phyloP scores from a whole-genome alignment of 495 filamentous ascomycete species.

The Achaetomiella virescens region DNA sequence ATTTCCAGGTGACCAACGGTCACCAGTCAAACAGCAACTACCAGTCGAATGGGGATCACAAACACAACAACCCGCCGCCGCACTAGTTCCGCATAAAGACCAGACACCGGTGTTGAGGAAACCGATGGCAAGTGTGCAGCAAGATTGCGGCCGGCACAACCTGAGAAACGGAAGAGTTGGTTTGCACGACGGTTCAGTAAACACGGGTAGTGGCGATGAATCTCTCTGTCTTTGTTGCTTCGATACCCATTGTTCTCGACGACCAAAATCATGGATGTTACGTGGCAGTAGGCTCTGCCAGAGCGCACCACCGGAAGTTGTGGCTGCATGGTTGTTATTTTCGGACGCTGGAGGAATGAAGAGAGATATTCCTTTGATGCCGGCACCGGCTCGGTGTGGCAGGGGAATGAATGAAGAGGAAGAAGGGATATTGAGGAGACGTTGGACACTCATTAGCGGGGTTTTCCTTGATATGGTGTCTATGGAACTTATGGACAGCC shows the following conservation, averaged over 20 bases:
- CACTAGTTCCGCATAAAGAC: slow-evolving; percentile 38
- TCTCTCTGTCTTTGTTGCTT: neutral
- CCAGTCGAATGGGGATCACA: neutral
- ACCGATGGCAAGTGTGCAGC: slow-evolving; percentile 19
- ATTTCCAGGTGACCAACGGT: slow-evolving; percentile 1
- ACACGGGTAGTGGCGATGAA: slow-evolving; percentile 28
- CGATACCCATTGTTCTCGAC: slow-evolving; percentile 11
- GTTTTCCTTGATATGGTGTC: neutral
- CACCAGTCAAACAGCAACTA: neutral
- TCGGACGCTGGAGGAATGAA: neutral
- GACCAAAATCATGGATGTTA: neutral
- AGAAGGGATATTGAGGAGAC: neutral
- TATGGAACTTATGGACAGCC: neutral
- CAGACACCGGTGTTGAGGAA: slow-evolving; percentile 28
- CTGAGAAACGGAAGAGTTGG: slow-evolving; percentile 83
- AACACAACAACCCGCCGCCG: slow-evolving; percentile 23
- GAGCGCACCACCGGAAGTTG: neutral
- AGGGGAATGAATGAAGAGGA: too few species aligned
- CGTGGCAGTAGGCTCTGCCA: neutral
- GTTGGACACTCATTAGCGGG: slow-evolving; percentile 9
- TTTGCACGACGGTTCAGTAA: slow-evolving; percentile 78
- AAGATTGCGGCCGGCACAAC: slow-evolving; percentile 31
- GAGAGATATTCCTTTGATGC: too few species aligned
- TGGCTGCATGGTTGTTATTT: neutral
- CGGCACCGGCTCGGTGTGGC: too few species aligned